Evolutionary conservation across 108 stramenopile species (phyloP).

Genomic region (Conticribra weissflogii): DNA sequence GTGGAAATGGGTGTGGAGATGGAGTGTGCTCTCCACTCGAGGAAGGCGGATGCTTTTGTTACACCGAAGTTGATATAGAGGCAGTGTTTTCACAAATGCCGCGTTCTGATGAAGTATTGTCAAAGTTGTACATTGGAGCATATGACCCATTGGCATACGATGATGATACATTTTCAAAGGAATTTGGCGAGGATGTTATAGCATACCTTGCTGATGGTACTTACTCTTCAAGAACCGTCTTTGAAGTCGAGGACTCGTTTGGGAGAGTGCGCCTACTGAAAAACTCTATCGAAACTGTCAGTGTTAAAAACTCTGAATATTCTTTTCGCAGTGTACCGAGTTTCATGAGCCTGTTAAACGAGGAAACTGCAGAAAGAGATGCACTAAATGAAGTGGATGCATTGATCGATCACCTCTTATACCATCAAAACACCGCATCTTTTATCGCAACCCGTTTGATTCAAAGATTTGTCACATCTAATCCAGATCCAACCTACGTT

Average conservation of each 20-base stretch:
- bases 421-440: slow-evolving; percentile 58
- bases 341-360: slow-evolving; percentile 47
- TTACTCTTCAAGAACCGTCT: slow-evolving; percentile 31
- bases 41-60: slow-evolving; percentile 43
- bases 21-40: slow-evolving; percentile 25
- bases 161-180: slow-evolving; percentile 14
- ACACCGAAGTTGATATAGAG: slow-evolving; percentile 14
- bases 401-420: slow-evolving; percentile 56
- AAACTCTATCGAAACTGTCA: slow-evolving; percentile 34
- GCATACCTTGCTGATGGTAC: slow-evolving; percentile 27
- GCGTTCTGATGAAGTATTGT: slow-evolving; percentile 46
- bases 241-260: slow-evolving; percentile 30
- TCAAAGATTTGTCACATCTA: slow-evolving; percentile 54
- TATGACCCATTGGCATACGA: slow-evolving; percentile 35
- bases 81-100: slow-evolving; percentile 42
- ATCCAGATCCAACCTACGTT: slow-evolving; percentile 55
- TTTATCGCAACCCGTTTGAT: slow-evolving; percentile 54
- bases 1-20: slow-evolving; percentile 35
- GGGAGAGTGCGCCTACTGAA: slow-evolving; percentile 29
- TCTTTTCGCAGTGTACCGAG: slow-evolving; percentile 55
- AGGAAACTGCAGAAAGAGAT: slow-evolving; percentile 38
- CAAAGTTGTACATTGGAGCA: slow-evolving; percentile 43
- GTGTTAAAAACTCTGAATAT: slow-evolving; percentile 19
- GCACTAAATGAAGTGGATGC: slow-evolving; percentile 57
- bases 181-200: slow-evolving; percentile 26